Base-by-base conservation (phyloP, 208 protist species). In the Crithidia acanthocephali region DNA sequence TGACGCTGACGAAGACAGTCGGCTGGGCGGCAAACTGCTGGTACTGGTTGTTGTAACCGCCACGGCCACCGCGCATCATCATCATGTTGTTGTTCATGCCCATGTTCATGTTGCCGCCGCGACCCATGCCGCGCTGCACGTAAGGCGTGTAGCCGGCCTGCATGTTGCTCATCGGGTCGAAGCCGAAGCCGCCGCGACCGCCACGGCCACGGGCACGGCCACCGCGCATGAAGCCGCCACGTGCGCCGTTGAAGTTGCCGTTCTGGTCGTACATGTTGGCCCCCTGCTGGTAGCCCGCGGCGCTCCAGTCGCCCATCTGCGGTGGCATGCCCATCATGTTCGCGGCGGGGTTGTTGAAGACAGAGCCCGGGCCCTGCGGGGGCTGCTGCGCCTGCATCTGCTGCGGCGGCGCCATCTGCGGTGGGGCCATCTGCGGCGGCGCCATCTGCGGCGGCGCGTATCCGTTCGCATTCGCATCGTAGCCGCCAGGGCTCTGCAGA, bases 1-100 rank as follows among this genome's bases (percentile, higher is more conserved):
- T 93, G 10, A 94, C 86, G 57, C 87, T 93, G 4, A 97, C 60
- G 61, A 85, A 96, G 28, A 94, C 84, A 20, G 92, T 94, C 15
- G 75, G 78, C 40, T 72, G 61, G 52, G 86, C 56, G 23, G 35
- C 27, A 30, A 62, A 58, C 53, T 79, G 72, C 67, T 83, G 74
- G 40, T 73, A 67, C 53, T 65, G 58, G 61, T 75, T 66, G 48
- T 40, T 53, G 61, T 59, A 66, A 55, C 32, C 2, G 35, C 52
- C 70, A 75, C 65, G 60, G 81, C 80, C n/a, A 77, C 76, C 60
- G 60, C 67, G 40, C 22, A 50, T 65, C 79, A 85, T 84, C 65
- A 80, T 82, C 48, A n/a, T 56, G 70, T 51, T 67, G 67, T 65
- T 81, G 45, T n/a, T n/a, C n/a, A n/a, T n/a, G n/a, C n/a, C n/a